Conservation (phyloP, 2,329 filamentous ascomycete genomes). For the Aspergillus sp. region DNA sequence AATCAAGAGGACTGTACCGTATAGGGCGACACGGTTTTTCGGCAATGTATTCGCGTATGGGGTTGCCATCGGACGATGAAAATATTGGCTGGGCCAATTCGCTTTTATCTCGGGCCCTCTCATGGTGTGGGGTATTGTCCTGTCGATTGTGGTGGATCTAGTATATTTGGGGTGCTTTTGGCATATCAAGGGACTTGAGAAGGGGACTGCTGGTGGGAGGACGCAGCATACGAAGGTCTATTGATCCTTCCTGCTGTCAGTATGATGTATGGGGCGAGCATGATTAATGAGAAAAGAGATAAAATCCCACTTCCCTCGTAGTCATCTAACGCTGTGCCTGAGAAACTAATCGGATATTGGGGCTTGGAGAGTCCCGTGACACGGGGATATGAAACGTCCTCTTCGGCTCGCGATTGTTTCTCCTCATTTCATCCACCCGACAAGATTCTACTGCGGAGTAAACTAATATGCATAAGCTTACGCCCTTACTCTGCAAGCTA, state of each 20-base stretch:
- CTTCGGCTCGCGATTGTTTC: background rate
- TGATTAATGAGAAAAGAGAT: too few relatives aligned
- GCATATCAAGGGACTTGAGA: too few relatives aligned
- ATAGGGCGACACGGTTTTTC: slow-evolving; percentile 7
- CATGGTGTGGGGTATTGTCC: slow-evolving; percentile 8
- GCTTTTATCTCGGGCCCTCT: slow-evolving; percentile 9
- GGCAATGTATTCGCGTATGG: slow-evolving; percentile 5
- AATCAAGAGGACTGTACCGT: slow-evolving; percentile 1
- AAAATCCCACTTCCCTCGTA: too few relatives aligned
- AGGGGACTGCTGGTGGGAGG: too few relatives aligned
- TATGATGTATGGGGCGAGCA: too few relatives aligned
- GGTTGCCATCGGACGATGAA: slow-evolving; percentile 5
- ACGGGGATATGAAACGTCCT: background rate
- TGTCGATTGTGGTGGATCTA: slow-evolving; percentile 8
- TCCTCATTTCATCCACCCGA: background rate
- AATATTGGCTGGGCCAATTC: slow-evolving; percentile 11
- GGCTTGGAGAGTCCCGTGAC: background rate
- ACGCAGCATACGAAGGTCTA: too few relatives aligned
- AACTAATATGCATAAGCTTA: background rate
- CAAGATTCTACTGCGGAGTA: too few relatives aligned
- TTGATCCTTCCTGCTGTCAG: too few relatives aligned
- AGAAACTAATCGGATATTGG: background rate
- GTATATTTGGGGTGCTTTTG: slow-evolving; percentile 10
- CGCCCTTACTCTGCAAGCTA: too few relatives aligned
- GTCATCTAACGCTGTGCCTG: too few relatives aligned